Base-by-base conservation (phyloP, 495 filamentous ascomycete species). In the Annulohypoxylon stygium region DNA sequence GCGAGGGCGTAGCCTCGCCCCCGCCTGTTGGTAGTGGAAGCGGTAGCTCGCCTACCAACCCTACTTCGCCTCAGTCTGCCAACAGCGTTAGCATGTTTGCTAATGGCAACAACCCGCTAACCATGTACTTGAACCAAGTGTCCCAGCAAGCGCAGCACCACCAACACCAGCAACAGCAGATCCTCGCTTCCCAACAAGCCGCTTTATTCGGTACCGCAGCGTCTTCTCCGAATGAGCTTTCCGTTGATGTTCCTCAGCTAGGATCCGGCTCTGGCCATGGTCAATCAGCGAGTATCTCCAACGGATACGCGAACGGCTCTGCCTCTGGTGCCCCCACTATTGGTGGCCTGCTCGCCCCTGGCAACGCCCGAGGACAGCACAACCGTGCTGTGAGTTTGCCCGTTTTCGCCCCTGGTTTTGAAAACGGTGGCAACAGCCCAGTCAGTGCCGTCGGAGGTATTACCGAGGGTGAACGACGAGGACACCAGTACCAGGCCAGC, bases 111-210 rank as follows among this genome's bases (percentile, higher is more conserved):
- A 99, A 99, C 79, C 96, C 96, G 0, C 82, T 99, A 76, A 97
- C 93, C n/a, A 87, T 97, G 90, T 97, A 97, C 79, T 88, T 97
- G 45, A 92, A 88, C 79, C 93, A 97, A 78, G 91, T 94, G 58
- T 93, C 90, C 2, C 88, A 93, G 26, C 92, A 95, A 78, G 90
- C 92, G 20, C 88, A 91, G 41, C 92, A 95, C 67, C 90, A 91
- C 48, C 88, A 90, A 53, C 92, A 94, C 61, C 88, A 91, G 61
- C 89, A 91, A 65, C 88, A 91, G 37, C 88, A 90, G 65, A 83
- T 86, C 9, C 83, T 88, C 25, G 85, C 82, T 16, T 86, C 86
- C 6, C 89, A 90, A 74, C 87, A 90, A 74, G 88, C 88, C 8
- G 88, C 87, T 0, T 79, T 90, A 30, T 90, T 89, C 69, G 86